Evolutionary conservation across 352 stramenopile species (phyloP), one percentile per base, ranked within the genome.

Genomic region (Phytophthora ohioensis): DNA sequence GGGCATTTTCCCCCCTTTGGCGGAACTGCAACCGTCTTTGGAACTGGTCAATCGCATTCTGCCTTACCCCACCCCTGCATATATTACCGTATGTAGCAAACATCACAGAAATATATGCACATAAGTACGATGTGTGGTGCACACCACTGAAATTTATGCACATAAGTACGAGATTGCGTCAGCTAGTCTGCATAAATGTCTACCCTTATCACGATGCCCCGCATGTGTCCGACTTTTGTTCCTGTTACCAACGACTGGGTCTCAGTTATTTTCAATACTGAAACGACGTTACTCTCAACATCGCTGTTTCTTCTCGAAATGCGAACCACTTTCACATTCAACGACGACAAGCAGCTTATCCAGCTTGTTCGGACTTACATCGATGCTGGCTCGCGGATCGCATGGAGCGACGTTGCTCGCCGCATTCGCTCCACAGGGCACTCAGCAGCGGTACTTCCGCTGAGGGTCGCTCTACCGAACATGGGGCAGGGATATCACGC

Each of bases 321-420:
- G 39, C 30, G n/a, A 5, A 52, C 35, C 36, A 48, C n/a, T 64
- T 64, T 27, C 34, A 55, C 42, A 38, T 55, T 64, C 34, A 43
- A 64, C 30, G 56, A 64, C 43, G 56, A 64, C 56, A 64, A 64
- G 43, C 27, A 64, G 32, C 42, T 64, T 15, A 32, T 64, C 2
- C 56, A 64, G 15, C 42, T 64, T 27, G 56, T 31, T 2, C 43
- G 43, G 2, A 13, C 13, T 3, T 54, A 35, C n/a, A 27, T 64
- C 56, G n/a, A 64, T 9, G 32, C 3, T 31, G 38, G 30, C 2
- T 10, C 15, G 3, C 43, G 56, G 2, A 47, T 55, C 8, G 3
- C 43, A 13, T 55, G 56, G 56, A 45, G 9, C 0, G 31, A 55
- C n/a, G 17, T 64, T 10, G 41, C 30, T 5, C 43, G 12, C 31